phyloP scores from a whole-genome alignment of 257 asterid genomes.

The Solanum sitiens region DNA sequence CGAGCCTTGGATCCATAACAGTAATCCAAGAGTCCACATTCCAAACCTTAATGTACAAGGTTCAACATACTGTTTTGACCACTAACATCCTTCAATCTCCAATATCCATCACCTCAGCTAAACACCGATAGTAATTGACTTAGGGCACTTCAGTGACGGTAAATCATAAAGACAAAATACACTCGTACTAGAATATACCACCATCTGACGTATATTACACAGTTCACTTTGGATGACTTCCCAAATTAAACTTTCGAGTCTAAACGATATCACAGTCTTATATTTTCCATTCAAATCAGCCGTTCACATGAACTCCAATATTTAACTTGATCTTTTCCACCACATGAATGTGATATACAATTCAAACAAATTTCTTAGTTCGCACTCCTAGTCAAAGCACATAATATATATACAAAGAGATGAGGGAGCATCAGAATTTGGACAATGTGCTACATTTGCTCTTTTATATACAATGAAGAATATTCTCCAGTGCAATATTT shows the following conservation, averaged over 20 bases:
- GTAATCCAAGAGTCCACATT: background rate
- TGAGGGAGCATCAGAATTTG: background rate
- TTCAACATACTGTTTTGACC: background rate
- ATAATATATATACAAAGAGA: background rate
- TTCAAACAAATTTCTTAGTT: background rate
- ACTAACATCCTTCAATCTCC: background rate
- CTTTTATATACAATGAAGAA: background rate
- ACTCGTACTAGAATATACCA: background rate
- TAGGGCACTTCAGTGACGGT: background rate
- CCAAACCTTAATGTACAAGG: background rate
- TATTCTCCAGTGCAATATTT: background rate
- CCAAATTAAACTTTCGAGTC: background rate
- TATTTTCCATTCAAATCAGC: background rate
- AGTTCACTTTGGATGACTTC: background rate
- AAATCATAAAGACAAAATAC: background rate
- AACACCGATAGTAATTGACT: background rate
- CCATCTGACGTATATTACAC: background rate
- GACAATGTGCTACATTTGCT: background rate
- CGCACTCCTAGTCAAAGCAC: background rate
- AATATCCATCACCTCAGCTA: background rate
- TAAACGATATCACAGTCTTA: background rate
- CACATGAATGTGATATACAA: background rate
- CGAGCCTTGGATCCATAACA: background rate
- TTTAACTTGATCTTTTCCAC: background rate
- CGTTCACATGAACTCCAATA: background rate